These are phyloP conservation scores for Neobulgaria alba DNA, from an alignment of 2,329 filamentous ascomycete genomes.

Conservation along the genomic window DNA sequence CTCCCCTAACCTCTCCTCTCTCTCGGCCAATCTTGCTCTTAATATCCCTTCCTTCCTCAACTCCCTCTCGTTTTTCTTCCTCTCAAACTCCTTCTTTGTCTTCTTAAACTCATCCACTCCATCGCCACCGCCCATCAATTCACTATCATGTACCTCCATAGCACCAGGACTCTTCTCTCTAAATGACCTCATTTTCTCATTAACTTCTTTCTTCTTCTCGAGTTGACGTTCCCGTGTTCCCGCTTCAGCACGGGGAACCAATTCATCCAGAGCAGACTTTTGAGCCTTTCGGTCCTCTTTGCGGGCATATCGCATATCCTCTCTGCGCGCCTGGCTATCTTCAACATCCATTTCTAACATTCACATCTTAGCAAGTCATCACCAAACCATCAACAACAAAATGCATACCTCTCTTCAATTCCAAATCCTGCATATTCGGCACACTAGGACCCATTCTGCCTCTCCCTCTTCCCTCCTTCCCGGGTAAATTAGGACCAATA, in stretches of 20 bases:
- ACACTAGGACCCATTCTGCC: constrained; percentile 47
- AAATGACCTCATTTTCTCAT: constrained; percentile 67
- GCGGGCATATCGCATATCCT: constrained; percentile 52
- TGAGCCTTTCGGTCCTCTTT: constrained; percentile 57
- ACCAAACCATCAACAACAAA: too few species aligned
- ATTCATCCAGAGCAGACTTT: constrained; percentile 68
- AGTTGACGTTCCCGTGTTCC: constrained; percentile 76
- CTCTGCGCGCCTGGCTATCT: constrained; percentile 36
- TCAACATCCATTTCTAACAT: constrained; percentile 34
- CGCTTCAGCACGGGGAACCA: constrained; percentile 73
- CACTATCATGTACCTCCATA: constrained; percentile 59
- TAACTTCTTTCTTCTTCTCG: constrained; percentile 72
- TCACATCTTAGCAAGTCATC: too few species aligned
- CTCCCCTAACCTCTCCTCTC: constrained; percentile 64
- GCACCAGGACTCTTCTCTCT: constrained; percentile 56
- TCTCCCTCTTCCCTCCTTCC: constrained; percentile 22
- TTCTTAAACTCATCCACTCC: constrained; percentile 61
- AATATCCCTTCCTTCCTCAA: constrained; percentile 72
- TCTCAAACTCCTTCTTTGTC: constrained; percentile 54
- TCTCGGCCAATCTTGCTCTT: constrained; percentile 66
- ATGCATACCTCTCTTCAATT: constrained; percentile 44
- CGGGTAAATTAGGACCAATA: constrained; percentile 40
- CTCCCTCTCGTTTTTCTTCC: constrained; percentile 78
- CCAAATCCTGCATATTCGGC: constrained; percentile 66
- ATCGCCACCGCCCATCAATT: constrained; percentile 67